Base-by-base conservation (phyloP, 805 yeast species). In the Lachancea lanzarotensis region DNA sequence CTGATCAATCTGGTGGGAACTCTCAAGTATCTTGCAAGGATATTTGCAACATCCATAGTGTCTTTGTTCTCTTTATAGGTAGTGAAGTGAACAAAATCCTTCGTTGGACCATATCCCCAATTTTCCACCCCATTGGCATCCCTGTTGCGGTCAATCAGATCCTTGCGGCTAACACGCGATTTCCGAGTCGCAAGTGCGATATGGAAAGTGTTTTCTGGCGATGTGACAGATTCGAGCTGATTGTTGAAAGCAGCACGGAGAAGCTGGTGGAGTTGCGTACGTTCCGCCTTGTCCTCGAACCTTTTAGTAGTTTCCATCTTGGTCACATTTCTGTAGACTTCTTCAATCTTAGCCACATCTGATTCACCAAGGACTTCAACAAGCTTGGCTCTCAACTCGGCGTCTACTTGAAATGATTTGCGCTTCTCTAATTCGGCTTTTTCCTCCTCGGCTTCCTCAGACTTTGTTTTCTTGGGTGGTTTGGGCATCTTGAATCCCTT, bases 11-110 rank as follows among this genome's bases (percentile, higher is more conserved):
- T 83, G 4, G 82, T 70, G n/a, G 90, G 91, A 17, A 84, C 67
- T 50, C 88, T 76, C 51, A 93, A 69, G 49, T 86, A 75, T 59
- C 83, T 83, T 40, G 90, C 71, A 40, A 93, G 68, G 22, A 84
- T 66, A 16, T 80, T 75, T 1, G 93, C 93, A 12, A 87, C 93
- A 67, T 93, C 97, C 96, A 93, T 87, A 1, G 99, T 90, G 54
- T 93, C 99, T 61, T 90, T 85, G 67, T 93, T 93, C 60, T 93
- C 97, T 63, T 93, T 93, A 70, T 86, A 89, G 22, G 93, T 69
- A 11, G 84, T 79, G 57, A 90, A 83, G 56, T 84, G 90, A 37
- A 90, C 67, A 63, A 68, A 86, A 36, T 77, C 75, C 52, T 81
- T 81, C 45, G 73, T 70, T 25, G 82, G 79, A 2, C 96, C 97